phyloP scores from a whole-genome alignment of 2,329 filamentous ascomycete species.

The Fusarium pilosicola region DNA sequence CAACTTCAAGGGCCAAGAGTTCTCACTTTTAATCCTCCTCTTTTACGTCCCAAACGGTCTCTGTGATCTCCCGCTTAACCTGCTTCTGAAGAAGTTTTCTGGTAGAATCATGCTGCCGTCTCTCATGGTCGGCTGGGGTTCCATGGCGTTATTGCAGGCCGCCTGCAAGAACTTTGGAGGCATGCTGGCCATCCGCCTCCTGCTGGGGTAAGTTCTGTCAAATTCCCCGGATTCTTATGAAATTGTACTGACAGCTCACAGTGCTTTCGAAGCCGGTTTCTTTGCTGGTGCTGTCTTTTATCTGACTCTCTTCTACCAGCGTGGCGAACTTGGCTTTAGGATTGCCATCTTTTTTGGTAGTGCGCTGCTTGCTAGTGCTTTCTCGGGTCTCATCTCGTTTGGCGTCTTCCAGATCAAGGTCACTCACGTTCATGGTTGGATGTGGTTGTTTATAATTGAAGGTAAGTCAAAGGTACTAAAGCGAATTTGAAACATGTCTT shows the following conservation, averaged over 20 bases:
- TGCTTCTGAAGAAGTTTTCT: slow-evolving; percentile 54
- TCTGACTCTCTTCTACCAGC: not conserved
- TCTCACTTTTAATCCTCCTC: slow-evolving; percentile 57
- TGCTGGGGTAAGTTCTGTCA: not conserved
- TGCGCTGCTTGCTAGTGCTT: slow-evolving; percentile 72
- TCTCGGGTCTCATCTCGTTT: slow-evolving; percentile 68
- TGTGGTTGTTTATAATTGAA: slow-evolving; percentile 4
- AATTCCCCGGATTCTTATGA: not conserved
- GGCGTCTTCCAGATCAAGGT: slow-evolving; percentile 62
- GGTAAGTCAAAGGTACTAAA: not conserved
- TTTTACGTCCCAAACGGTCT: slow-evolving; percentile 59
- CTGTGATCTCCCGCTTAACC: not conserved
- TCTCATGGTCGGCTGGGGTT: slow-evolving; percentile 57
- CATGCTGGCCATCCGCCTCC: not conserved
- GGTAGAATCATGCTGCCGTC: slow-evolving; percentile 45
- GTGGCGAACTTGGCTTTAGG: not conserved
- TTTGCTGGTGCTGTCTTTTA: slow-evolving; percentile 7
- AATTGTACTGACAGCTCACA: not conserved
- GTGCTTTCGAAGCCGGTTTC: not conserved
- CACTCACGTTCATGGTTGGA: not conserved
- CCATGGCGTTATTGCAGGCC: slow-evolving; percentile 55
- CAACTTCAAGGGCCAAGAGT: slow-evolving; percentile 54
- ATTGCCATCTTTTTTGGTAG: slow-evolving; percentile 68
- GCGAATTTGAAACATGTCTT: accelerated
- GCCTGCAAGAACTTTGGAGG: slow-evolving; percentile 58